phyloP scores from a whole-genome alignment of 495 filamentous ascomycete genomes.

The Staphylotrichum longicolle region DNA sequence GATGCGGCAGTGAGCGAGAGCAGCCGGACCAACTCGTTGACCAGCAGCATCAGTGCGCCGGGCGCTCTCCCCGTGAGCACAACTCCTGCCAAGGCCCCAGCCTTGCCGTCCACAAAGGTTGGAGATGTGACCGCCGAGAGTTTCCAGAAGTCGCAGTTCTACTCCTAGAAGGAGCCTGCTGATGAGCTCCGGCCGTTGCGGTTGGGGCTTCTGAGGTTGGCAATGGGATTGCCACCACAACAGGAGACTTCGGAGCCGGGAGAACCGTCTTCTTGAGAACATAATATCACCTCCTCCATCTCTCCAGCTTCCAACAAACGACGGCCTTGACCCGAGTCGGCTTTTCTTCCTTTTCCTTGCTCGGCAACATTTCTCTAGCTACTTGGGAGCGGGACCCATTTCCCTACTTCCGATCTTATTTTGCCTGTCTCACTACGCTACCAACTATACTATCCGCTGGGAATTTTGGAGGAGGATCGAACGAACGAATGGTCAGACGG shows the following conservation, averaged over 20 bases:
- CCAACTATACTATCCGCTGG: neutral
- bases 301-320: too few relatives aligned
- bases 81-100: conserved; percentile 38
- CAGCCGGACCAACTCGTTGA: conserved; percentile 48
- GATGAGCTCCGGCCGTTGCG: neutral
- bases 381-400: too few relatives aligned
- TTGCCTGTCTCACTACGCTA: neutral
- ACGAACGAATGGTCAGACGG: neutral
- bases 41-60: conserved; percentile 41
- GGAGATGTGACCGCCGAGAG: conserved; percentile 75
- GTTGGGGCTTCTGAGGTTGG: neutral
- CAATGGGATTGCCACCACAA: too few relatives aligned
- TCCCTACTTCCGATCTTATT: too few relatives aligned
- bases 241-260: too few relatives aligned
- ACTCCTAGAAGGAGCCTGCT: conserved; percentile 49
- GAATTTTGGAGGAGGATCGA: neutral
- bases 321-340: too few relatives aligned
- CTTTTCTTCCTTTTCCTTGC: too few relatives aligned
- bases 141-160: conserved; percentile 88
- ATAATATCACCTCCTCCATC: too few relatives aligned
- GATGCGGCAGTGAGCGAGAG: conserved; percentile 54
- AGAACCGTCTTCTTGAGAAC: too few relatives aligned
- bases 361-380: too few relatives aligned
- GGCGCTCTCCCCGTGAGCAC: conserved; percentile 38
- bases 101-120: conserved; percentile 59